Conservation (phyloP, 1,139 yeast species). For the Meyerozyma sp. region DNA sequence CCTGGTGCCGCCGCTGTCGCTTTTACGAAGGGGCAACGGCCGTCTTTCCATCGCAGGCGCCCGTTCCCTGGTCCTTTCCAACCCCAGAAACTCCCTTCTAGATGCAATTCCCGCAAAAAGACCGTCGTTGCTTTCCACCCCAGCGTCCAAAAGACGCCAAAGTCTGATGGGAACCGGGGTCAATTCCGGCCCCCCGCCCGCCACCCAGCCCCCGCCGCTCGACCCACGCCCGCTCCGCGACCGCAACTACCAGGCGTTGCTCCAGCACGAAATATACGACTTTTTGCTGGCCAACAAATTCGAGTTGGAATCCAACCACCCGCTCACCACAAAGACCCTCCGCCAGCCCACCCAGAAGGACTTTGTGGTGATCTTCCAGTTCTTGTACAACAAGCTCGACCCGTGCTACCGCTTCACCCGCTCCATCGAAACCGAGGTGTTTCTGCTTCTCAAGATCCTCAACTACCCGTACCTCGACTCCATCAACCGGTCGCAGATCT, state of each 20-base stretch:
- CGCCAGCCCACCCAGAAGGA: slow-evolving; percentile 85
- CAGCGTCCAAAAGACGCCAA: slow-evolving; percentile 33
- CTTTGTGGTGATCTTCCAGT: slow-evolving; percentile 72
- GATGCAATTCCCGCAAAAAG: slow-evolving; percentile 19
- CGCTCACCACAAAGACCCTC: slow-evolving; percentile 60
- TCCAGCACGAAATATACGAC: slow-evolving; percentile 64
- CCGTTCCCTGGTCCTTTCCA: neutral
- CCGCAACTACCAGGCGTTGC: slow-evolving; percentile 54
- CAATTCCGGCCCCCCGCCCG: too few relatives aligned
- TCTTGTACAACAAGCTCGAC: slow-evolving; percentile 70
- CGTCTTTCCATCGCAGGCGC: neutral
- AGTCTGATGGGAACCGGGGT: slow-evolving; percentile 10
- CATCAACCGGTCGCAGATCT: slow-evolving; percentile 75
- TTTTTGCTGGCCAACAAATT: slow-evolving; percentile 60
- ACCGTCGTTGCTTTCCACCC: slow-evolving; percentile 33
- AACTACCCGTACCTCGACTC: slow-evolving; percentile 79
- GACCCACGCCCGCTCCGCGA: slow-evolving; percentile 83
- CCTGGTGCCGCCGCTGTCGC: neutral
- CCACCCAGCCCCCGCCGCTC: too few relatives aligned
- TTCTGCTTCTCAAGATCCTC: slow-evolving; percentile 55
- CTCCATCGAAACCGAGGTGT: slow-evolving; percentile 73
- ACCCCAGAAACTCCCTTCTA: neutral
- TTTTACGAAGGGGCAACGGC: neutral
- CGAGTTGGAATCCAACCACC: slow-evolving; percentile 69
- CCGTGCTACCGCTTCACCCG: slow-evolving; percentile 71